phyloP scores from a whole-genome alignment of 768 basidiomycete genomes.

The Tylopilus felleus region DNA sequence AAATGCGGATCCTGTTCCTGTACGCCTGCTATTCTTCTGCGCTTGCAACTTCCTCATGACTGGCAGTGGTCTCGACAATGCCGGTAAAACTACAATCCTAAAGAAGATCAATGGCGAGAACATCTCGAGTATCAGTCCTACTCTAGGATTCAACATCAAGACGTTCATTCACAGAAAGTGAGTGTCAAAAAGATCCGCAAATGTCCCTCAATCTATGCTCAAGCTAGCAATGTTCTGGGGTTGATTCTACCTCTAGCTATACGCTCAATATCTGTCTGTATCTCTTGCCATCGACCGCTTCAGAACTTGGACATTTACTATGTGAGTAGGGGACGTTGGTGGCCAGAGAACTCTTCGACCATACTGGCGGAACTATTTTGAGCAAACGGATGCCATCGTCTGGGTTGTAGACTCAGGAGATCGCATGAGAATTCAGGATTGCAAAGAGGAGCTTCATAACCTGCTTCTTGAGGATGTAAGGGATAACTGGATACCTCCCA shows the following conservation, averaged over 20 bases:
- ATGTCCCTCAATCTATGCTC: slow-evolving; percentile 14
- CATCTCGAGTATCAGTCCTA: slow-evolving; percentile 84
- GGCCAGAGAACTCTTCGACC: slow-evolving; percentile 94
- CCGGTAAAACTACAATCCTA: slow-evolving; percentile 96
- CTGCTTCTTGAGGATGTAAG: slow-evolving; percentile 91
- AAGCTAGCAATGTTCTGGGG: slow-evolving; percentile 20
- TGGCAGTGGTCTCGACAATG: slow-evolving; percentile 91
- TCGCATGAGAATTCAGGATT: slow-evolving; percentile 85
- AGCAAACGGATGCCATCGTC: slow-evolving; percentile 95
- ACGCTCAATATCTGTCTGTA: slow-evolving; percentile 43
- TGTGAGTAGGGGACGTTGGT: slow-evolving; percentile 90
- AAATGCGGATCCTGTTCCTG: slow-evolving; percentile 96
- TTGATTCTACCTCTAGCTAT: slow-evolving; percentile 34
- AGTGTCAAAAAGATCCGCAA: slow-evolving; percentile 28
- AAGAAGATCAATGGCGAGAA: slow-evolving; percentile 95
- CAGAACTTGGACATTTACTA: slow-evolving; percentile 73
- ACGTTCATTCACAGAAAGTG: slow-evolving; percentile 90
- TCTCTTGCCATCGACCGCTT: background rate
- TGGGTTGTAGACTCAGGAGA: slow-evolving; percentile 99
- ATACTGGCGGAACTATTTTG: slow-evolving; percentile 99
- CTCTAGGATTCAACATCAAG: slow-evolving; percentile 98
- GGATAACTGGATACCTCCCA: slow-evolving; percentile 4
- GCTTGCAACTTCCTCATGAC: slow-evolving; percentile 15
- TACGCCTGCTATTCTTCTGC: slow-evolving; percentile 33
- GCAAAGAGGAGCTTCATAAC: slow-evolving; percentile 80